Conservation (phyloP, 23 red algal genomes). For the Gracilaria caudata region DNA sequence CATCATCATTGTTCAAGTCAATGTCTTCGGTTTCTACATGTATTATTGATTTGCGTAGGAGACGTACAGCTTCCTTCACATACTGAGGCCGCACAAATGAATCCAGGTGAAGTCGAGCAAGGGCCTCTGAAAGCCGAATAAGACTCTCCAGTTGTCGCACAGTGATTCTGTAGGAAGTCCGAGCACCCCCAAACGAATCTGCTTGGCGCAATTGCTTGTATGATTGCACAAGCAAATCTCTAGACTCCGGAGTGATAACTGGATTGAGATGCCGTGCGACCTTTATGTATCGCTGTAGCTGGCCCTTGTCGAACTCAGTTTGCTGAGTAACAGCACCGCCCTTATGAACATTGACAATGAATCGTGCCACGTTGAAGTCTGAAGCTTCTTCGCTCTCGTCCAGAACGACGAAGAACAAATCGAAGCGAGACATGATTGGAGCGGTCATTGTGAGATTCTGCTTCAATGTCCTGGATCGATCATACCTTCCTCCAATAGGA, state of each 20-base stretch:
- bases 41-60: constrained; percentile 95
- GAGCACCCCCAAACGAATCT: constrained; percentile 74
- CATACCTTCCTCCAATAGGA: constrained; percentile 93
- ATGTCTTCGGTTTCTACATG: constrained; percentile 97
- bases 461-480: constrained; percentile 86
- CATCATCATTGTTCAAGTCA: constrained; percentile 79
- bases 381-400: constrained; percentile 93
- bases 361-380: constrained; percentile 89
- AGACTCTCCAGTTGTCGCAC: constrained; percentile 98
- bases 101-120: constrained; percentile 97
- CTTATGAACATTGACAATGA: constrained; percentile 86
- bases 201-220: constrained; percentile 92
- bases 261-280: constrained; percentile 90
- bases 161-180: constrained; percentile 92
- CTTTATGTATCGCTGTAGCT: constrained; percentile 86
- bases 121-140: constrained; percentile 96
- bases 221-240: constrained; percentile 82
- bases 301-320: constrained; percentile 67
- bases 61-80: constrained; percentile 91
- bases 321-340: constrained; percentile 39
- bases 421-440: constrained; percentile 99
- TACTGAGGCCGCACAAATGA: constrained; percentile 83
- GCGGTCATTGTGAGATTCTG: constrained; percentile 96
- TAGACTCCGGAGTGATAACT: constrained; percentile 73
- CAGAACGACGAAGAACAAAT: constrained; percentile 98